Evolutionary conservation across 1,284 basidiomycete genomes (phyloP).

Genomic region (Amanita bisporigera): DNA sequence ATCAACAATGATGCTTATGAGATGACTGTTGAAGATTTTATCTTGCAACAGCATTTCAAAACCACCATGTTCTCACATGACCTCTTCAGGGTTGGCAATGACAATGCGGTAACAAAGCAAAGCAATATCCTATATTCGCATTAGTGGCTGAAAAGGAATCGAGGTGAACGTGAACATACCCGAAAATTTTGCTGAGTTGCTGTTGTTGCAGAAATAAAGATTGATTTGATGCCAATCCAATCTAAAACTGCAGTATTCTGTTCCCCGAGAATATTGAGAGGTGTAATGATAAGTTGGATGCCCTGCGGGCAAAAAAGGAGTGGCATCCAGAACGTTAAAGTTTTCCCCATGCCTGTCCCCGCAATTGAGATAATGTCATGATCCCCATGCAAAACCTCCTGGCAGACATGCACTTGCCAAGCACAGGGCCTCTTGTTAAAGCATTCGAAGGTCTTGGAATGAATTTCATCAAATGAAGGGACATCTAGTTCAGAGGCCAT

Average conservation of each 20-base stretch:
- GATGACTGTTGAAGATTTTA: too few species aligned
- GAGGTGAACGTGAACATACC: background rate
- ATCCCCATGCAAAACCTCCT: background rate
- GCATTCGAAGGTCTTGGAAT: background rate
- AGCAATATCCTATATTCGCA: background rate
- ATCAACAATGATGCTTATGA: too few species aligned
- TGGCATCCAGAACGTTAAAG: background rate
- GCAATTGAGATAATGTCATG: background rate
- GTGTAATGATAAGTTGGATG: background rate
- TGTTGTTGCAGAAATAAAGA: background rate
- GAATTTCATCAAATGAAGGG: background rate
- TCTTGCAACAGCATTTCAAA: too few species aligned
- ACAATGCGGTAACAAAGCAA: background rate
- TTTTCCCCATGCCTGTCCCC: too few species aligned
- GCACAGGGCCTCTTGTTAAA: constrained; percentile 1
- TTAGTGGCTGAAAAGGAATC: background rate
- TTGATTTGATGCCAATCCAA: background rate
- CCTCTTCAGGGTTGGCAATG: too few species aligned
- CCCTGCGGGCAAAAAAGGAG: background rate
- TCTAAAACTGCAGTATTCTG: background rate
- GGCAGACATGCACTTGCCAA: background rate
- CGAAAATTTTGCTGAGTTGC: background rate
- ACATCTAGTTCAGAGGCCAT: background rate
- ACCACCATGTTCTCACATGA: too few species aligned
- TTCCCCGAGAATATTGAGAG: constrained; percentile 1